Conservation (phyloP, 2,329 filamentous ascomycete genomes). For the Monosporascus sp. region DNA sequence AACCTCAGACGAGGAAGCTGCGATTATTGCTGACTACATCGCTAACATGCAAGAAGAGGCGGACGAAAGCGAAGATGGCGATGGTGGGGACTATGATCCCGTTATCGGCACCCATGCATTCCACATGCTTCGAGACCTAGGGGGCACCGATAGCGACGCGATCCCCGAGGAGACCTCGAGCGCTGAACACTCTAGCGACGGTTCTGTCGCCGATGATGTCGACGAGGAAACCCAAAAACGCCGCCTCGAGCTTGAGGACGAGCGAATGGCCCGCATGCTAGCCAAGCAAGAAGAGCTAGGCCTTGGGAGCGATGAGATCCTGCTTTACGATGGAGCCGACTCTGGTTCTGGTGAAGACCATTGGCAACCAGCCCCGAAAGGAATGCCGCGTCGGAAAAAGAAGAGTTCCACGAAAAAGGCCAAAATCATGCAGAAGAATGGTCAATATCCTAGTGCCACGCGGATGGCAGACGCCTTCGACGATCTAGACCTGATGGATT, state of each 20-base stretch:
- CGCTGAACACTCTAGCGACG: slow-evolving; percentile 18
- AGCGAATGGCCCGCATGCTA: slow-evolving; percentile 55
- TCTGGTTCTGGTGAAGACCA: slow-evolving; percentile 26
- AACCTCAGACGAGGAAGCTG: slow-evolving; percentile 43
- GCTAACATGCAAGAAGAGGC: slow-evolving; percentile 52
- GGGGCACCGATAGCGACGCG: slow-evolving; percentile 37
- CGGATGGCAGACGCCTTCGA: slow-evolving; percentile 48
- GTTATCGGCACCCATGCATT: slow-evolving; percentile 21
- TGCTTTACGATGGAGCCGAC: slow-evolving; percentile 49
- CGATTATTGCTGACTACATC: slow-evolving; percentile 64
- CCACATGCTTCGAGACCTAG: slow-evolving; percentile 34
- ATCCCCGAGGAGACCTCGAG: slow-evolving; percentile 19
- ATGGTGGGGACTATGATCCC: slow-evolving; percentile 15
- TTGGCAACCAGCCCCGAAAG: slow-evolving; percentile 20
- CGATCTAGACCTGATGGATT: slow-evolving; percentile 82
- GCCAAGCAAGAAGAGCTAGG: slow-evolving; percentile 61
- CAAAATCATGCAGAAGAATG: slow-evolving; percentile 21
- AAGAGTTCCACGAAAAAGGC: slow-evolving; percentile 20
- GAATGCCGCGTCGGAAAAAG: slow-evolving; percentile 20
- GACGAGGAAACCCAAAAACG: slow-evolving; percentile 28
- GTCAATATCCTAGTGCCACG: slow-evolving; percentile 34
- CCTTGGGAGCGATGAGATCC: slow-evolving; percentile 51
- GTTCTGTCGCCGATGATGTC: slow-evolving; percentile 30
- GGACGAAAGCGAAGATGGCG: slow-evolving; percentile 18
- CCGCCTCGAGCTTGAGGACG: slow-evolving; percentile 44